Base-by-base conservation (phyloP, 1,284 basidiomycete genomes). In the Sanghuangporus sanghuang region DNA sequence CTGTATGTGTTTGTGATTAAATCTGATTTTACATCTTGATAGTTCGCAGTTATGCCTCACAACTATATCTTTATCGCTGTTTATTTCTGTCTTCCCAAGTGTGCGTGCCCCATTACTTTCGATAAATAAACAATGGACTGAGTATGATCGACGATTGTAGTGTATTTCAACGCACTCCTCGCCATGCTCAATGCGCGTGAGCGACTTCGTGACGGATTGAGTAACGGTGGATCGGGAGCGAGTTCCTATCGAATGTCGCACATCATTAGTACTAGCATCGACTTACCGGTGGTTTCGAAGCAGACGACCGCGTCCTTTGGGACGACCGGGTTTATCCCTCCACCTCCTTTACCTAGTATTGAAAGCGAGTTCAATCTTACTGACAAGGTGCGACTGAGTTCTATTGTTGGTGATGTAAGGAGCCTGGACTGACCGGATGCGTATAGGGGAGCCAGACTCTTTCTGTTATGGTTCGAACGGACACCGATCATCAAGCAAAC, bases 21-120 rank as follows among this genome's bases (percentile, higher is more conserved):
- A 42, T n/a, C n/a, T 11, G n/a, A 11, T 11, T 42, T n/a, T n/a
- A 2, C 12, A n/a, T n/a, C n/a, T n/a, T 42, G 11, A 42, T 42
- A 70, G 69, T 70, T 64, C 58, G 67, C 68, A 1, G 64, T 40
- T 18, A 67, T 69, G 63, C 69, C 69, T 4, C 44, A 67, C 57
- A 67, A 67, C 55, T 70, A 67, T 55, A 52, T 69, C 53, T 70
- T 67, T 57, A 68, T 70, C 56, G 67, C 64, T 1, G 66, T 70
- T 59, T 70, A 69, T 40, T 67, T 69, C 56, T 54, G 65, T 6
- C 66, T 70, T 56, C 65, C 68, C 23, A 70, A 70, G 48, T 56
- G 69, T 69, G 38, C 12, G 69, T 57, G 16, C 49, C 38, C 6
- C 9, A 8, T 49, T 6, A 4, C 1, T 4, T n/a, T 42, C 2